Conservation (phyloP, 2,329 filamentous ascomycete genomes). For the Trichoderma polysporum region DNA sequence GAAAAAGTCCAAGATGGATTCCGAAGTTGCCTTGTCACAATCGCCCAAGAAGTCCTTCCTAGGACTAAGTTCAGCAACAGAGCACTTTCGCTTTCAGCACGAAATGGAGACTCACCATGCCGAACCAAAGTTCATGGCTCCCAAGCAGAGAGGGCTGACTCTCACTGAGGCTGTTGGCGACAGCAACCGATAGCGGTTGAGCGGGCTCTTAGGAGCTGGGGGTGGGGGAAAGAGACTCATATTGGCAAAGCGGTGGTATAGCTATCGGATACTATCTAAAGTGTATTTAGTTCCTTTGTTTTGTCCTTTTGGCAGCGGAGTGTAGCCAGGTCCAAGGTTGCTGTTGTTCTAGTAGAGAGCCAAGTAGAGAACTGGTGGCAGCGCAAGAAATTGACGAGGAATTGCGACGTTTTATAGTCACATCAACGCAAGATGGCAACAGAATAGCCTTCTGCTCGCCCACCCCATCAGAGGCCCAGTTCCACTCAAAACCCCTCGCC, state of each 20-base stretch:
- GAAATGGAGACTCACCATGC: slow-evolving; percentile 40
- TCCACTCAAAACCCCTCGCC: background rate
- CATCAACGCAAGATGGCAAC: background rate
- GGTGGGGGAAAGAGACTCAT: slow-evolving; percentile 1
- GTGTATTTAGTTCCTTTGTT: background rate
- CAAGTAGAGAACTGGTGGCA: background rate
- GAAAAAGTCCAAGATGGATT: slow-evolving; percentile 66
- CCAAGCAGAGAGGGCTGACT: slow-evolving; percentile 67
- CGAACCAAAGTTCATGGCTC: slow-evolving; percentile 64
- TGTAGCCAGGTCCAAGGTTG: background rate
- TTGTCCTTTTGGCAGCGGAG: background rate
- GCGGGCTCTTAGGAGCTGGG: slow-evolving; percentile 55
- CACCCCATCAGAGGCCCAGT: background rate
- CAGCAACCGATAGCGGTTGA: slow-evolving; percentile 65
- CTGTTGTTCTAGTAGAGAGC: background rate
- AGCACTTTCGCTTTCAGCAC: background rate
- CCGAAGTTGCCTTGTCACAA: slow-evolving; percentile 61
- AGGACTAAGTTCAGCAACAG: background rate
- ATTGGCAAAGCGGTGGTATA: background rate
- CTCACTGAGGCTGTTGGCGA: slow-evolving; percentile 64
- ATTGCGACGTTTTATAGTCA: slow-evolving; percentile 5
- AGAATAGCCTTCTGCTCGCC: background rate
- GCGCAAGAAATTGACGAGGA: background rate
- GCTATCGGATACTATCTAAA: background rate
- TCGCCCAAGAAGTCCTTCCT: slow-evolving; percentile 60